phyloP scores from a whole-genome alignment of 2,329 filamentous ascomycete species.

The Knufia petricola region DNA sequence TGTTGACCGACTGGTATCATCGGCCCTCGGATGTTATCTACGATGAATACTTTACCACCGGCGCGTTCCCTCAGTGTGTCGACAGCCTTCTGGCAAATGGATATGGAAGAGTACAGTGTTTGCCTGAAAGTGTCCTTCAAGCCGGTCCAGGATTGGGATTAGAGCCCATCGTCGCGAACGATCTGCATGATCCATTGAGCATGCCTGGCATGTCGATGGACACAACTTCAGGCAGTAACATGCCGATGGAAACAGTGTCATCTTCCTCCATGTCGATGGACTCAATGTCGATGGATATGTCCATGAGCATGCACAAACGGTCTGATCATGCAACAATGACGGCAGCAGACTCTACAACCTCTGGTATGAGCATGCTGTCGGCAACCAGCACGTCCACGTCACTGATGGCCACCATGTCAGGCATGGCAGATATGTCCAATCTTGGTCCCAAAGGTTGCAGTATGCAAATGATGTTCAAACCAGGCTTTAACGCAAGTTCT shows the following conservation, averaged over 20 bases:
- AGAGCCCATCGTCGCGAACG: slow-evolving; percentile 10
- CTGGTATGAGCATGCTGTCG: slow-evolving; percentile 10
- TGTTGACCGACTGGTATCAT: slow-evolving; percentile 17
- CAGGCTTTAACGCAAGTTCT: slow-evolving; percentile 14
- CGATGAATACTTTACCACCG: slow-evolving; percentile 15
- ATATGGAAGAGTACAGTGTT: slow-evolving; percentile 15
- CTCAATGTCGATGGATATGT: slow-evolving; percentile 10
- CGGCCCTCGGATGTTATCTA: slow-evolving; percentile 14
- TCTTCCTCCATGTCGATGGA: slow-evolving; percentile 8
- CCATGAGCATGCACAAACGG: slow-evolving; percentile 12
- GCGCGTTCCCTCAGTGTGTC: slow-evolving; percentile 16
- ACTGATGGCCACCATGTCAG: slow-evolving; percentile 10
- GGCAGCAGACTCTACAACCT: slow-evolving; percentile 8
- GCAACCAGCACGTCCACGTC: slow-evolving; percentile 9
- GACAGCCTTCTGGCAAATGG: slow-evolving; percentile 19
- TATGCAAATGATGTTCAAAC: slow-evolving; percentile 17
- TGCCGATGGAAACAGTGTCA: background rate
- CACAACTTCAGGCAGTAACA: slow-evolving; percentile 4
- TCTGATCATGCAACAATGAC: slow-evolving; percentile 8
- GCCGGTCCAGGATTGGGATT: slow-evolving; percentile 15
- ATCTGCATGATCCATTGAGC: slow-evolving; percentile 11
- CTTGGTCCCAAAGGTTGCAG: slow-evolving; percentile 15
- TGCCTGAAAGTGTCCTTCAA: slow-evolving; percentile 14
- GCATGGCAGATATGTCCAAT: slow-evolving; percentile 11
- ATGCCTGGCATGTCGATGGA: slow-evolving; percentile 8